Base-by-base conservation (phyloP, 1,139 yeast species). In the Yamadazyma taylorii region DNA sequence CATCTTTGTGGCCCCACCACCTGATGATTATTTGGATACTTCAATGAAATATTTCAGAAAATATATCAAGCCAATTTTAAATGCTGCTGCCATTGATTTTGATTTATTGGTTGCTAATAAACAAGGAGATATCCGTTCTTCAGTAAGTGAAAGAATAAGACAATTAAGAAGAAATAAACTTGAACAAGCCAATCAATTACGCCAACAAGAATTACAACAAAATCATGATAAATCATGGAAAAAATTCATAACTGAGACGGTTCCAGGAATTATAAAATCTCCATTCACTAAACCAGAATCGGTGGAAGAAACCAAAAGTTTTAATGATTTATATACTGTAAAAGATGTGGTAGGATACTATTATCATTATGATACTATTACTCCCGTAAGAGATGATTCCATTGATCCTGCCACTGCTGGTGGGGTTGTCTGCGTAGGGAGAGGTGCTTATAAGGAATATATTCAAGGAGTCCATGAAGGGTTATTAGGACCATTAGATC, bases 381-480 rank as follows among this genome's bases (percentile, higher is more conserved):
- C 57, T 17, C 63, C 73, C 2, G 48, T 66, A 8, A 60, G 73
- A 11, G 44, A 46, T 17, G 66, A 69, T 43, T 37, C 72, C 72
- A 6, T 40, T 4, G 43, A 46, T n/a, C 53, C 58, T 8, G 59
- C 68, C 21, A 30, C 28, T 4, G 77, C 83, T 7, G 97, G 97
- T 15, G 98, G 98, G 34, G 83, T 89, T 11, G 75, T 94, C 17
- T 87, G 97, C 58, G 67, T 94, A 23, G 99, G 99, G 3, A 75
- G 99, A 56, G 98, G 98, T 40, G 92, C 97, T 0, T 92, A 79
- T 60, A 92, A 90, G 59, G 99, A 94, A 66, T 94, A 87, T 56
- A 60, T 94, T 39, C 75, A 78, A 36, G 99, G 98, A 6, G 60
- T 94, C 8, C 97, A 92, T 53, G 98, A 94, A 63, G 99, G 98